Evolutionary conservation across 495 filamentous ascomycete genomes (phyloP).

Genomic region (Viridothelium virens): DNA sequence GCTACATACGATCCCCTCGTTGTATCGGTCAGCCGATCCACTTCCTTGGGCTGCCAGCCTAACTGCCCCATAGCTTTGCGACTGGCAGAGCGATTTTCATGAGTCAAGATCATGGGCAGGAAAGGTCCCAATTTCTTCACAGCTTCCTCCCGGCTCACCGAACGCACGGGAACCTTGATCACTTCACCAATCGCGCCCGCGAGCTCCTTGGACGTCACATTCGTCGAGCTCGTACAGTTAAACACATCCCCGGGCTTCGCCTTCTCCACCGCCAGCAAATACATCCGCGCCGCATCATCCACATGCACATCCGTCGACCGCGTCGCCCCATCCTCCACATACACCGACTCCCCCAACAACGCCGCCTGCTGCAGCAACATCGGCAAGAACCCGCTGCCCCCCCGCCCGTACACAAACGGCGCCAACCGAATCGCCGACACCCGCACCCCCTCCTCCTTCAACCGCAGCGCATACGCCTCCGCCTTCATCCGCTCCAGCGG

Average conservation of each 20-base stretch:
- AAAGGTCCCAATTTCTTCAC: conserved; percentile 24
- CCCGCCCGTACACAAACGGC: conserved; percentile 39
- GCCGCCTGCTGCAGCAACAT: conserved; percentile 26
- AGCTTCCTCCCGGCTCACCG: conserved; percentile 27
- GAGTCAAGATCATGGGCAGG: conserved; percentile 27
- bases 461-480: conserved; percentile 27
- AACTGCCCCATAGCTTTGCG: conserved; percentile 34
- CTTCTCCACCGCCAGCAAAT: conserved; percentile 35
- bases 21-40: conserved; percentile 31
- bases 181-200: conserved; percentile 29
- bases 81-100: conserved; percentile 28
- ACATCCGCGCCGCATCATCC: conserved; percentile 38
- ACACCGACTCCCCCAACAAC: conserved; percentile 23
- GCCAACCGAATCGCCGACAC: conserved; percentile 36
- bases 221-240: conserved; percentile 28
- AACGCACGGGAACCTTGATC: conserved; percentile 26
- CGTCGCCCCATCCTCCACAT: conserved; percentile 22
- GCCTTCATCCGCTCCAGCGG: conserved; percentile 26
- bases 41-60: conserved; percentile 33
- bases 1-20: conserved; percentile 21
- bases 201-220: conserved; percentile 30
- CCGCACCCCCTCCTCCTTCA: conserved; percentile 28
- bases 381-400: conserved; percentile 33
- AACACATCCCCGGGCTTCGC: conserved; percentile 29
- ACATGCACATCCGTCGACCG: conserved; percentile 35